Evolutionary conservation across 2,329 filamentous ascomycete genomes (phyloP).

Genomic region (Macroventuria anomochaeta): DNA sequence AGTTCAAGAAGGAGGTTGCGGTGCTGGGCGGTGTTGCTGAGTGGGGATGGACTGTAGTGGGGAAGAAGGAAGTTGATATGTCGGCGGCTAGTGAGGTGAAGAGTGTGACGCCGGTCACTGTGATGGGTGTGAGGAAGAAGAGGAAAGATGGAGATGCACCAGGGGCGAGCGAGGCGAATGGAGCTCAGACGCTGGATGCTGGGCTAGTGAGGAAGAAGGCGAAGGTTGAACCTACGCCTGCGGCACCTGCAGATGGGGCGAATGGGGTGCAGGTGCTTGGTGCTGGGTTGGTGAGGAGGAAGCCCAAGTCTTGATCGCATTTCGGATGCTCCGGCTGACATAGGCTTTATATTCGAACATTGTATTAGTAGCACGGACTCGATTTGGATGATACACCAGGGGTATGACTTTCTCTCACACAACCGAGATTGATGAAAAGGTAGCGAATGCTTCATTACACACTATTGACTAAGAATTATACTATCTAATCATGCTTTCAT

Average conservation of each 20-base stretch:
- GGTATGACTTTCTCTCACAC: too few relatives aligned
- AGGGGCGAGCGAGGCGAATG: background rate
- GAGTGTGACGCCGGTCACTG: slow-evolving; percentile 25
- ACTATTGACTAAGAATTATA: slow-evolving; percentile 17
- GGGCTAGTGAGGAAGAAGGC: slow-evolving; percentile 43
- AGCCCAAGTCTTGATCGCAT: slow-evolving; percentile 35
- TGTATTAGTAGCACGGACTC: background rate
- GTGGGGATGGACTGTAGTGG: slow-evolving; percentile 40
- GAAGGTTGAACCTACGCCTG: slow-evolving; percentile 31
- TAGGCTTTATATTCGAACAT: background rate
- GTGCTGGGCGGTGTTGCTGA: slow-evolving; percentile 41
- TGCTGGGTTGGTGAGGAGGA: slow-evolving; percentile 44
- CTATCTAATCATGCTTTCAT: slow-evolving; percentile 3
- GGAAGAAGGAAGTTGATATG: slow-evolving; percentile 28
- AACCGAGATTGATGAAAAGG: background rate
- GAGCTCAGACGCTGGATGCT: slow-evolving; percentile 26
- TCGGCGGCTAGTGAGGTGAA: slow-evolving; percentile 2
- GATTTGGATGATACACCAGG: background rate
- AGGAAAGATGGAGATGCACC: slow-evolving; percentile 33
- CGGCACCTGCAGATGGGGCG: slow-evolving; percentile 10
- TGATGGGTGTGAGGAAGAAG: slow-evolving; percentile 46
- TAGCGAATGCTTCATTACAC: slow-evolving; percentile 11
- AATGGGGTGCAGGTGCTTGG: slow-evolving; percentile 39
- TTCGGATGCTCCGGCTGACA: background rate
- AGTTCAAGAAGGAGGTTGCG: slow-evolving; percentile 74